These are phyloP conservation scores for Neoboletus magnificus DNA, from an alignment of 768 basidiomycete species.

Conservation along the genomic window DNA sequence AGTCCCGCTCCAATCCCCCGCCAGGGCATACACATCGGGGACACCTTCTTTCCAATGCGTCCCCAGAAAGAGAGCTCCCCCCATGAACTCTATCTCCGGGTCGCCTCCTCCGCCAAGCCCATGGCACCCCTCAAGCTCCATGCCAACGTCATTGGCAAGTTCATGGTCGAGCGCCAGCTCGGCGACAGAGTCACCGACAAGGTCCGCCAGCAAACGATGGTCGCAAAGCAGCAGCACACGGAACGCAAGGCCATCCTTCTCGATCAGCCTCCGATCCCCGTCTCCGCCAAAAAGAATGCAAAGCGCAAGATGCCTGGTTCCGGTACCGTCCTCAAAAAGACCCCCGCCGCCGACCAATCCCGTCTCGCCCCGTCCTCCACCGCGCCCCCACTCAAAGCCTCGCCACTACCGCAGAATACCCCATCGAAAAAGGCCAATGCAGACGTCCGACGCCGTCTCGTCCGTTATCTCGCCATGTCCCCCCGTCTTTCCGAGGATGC, in stretches of 20 bases:
- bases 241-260: conserved; percentile 47
- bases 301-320: conserved; percentile 37
- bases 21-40: conserved; percentile 66
- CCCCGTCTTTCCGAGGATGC: conserved; percentile 41
- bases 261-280: conserved; percentile 35
- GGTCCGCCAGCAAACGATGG: conserved; percentile 45
- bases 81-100: conserved; percentile 73
- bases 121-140: conserved; percentile 67
- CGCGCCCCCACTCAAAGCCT: conserved; percentile 28
- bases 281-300: conserved; percentile 37
- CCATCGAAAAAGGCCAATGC: conserved; percentile 16
- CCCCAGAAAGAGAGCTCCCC: conserved; percentile 49
- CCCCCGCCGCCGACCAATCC: conserved; percentile 28
- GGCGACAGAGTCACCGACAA: conserved; percentile 40
- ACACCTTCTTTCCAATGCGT: conserved; percentile 59
- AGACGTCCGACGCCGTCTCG: conserved; percentile 39
- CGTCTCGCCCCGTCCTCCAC: conserved; percentile 31
- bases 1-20: not conserved
- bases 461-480: conserved; percentile 50
- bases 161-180: conserved; percentile 62
- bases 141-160: conserved; percentile 72
- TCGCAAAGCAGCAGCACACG: conserved; percentile 46
- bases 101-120: conserved; percentile 54
- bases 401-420: conserved; percentile 25
- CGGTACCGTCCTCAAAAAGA: conserved; percentile 27